Evolutionary conservation across 352 stramenopile genomes (phyloP).

Genomic region (Globisporangium yorkense): DNA sequence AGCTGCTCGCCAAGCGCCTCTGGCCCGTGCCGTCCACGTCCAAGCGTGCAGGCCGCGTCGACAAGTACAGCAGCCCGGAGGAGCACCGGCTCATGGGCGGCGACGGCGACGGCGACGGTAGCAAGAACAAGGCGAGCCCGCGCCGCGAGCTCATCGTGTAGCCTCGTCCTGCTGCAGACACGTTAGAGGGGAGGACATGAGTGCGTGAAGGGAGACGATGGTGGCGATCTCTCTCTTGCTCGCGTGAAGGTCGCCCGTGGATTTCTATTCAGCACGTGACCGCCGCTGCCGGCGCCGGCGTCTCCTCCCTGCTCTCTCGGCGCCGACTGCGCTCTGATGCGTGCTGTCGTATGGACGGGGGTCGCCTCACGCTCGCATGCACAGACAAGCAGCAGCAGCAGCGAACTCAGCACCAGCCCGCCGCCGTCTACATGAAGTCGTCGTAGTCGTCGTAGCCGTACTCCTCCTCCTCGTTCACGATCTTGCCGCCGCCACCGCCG

Average conservation of each 20-base stretch:
- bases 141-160: slow-evolving; percentile 3
- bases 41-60: background rate
- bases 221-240: no score
- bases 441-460: slow-evolving; percentile 81
- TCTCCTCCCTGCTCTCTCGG: no score
- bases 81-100: slow-evolving; percentile 7
- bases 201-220: no score
- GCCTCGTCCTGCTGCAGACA: background rate
- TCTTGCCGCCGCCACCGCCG: slow-evolving; percentile 30
- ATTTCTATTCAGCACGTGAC: no score
- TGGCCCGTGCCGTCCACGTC: slow-evolving; percentile 35
- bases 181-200: no score
- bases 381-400: no score
- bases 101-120: background rate
- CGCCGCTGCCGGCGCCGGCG: no score
- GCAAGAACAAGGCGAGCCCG: slow-evolving; percentile 3
- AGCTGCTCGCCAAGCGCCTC: slow-evolving; percentile 45
- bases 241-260: no score
- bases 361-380: no score
- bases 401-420: no score
- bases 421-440: slow-evolving; percentile 73
- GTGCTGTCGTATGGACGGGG: no score
- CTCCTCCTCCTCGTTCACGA: slow-evolving; percentile 33
- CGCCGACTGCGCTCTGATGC: no score
- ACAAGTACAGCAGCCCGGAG: slow-evolving; percentile 10